Conservation (phyloP, 768 basidiomycete genomes). For the Tylopilus felleus region DNA sequence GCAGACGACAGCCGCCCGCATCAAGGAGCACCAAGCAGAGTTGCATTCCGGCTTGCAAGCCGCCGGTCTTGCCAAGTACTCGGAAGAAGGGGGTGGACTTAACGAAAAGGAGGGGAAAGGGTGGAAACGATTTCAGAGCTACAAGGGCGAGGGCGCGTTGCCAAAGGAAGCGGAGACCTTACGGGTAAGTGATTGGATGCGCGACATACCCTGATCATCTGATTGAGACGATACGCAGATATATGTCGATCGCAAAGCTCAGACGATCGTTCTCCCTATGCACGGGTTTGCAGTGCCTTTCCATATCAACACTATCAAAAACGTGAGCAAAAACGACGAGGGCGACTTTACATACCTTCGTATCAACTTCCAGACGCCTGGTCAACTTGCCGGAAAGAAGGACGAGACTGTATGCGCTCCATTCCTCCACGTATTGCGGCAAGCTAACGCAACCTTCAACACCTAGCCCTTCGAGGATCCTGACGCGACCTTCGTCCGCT, state of each 20-base stretch:
- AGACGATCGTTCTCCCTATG: constrained; percentile 88
- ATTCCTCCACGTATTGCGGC: neutral
- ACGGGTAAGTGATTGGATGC: constrained; percentile 50
- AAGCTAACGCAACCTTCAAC: neutral
- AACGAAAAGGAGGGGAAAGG: constrained; percentile 85
- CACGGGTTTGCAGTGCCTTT: constrained; percentile 96
- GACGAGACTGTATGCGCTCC: constrained; percentile 80
- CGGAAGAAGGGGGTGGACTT: constrained; percentile 71
- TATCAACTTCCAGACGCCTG: constrained; percentile 98
- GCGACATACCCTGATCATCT: constrained; percentile 2
- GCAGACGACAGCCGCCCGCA: constrained; percentile 69
- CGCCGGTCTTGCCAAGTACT: constrained; percentile 79
- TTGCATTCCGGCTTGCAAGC: constrained; percentile 73
- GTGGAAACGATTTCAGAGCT: constrained; percentile 96
- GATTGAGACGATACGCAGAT: constrained; percentile 50
- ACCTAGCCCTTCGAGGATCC: constrained; percentile 91
- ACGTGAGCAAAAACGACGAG: constrained; percentile 95
- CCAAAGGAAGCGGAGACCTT: constrained; percentile 80
- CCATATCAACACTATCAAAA: constrained; percentile 98
- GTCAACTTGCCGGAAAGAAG: constrained; percentile 96
- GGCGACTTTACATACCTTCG: constrained; percentile 91
- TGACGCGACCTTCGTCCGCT: constrained; percentile 93
- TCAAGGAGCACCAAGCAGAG: constrained; percentile 85
- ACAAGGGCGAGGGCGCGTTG: constrained; percentile 89
- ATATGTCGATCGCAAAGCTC: constrained; percentile 84